Evolutionary conservation across 768 basidiomycete genomes (phyloP).

Genomic region (Collybiopsis luxurians): DNA sequence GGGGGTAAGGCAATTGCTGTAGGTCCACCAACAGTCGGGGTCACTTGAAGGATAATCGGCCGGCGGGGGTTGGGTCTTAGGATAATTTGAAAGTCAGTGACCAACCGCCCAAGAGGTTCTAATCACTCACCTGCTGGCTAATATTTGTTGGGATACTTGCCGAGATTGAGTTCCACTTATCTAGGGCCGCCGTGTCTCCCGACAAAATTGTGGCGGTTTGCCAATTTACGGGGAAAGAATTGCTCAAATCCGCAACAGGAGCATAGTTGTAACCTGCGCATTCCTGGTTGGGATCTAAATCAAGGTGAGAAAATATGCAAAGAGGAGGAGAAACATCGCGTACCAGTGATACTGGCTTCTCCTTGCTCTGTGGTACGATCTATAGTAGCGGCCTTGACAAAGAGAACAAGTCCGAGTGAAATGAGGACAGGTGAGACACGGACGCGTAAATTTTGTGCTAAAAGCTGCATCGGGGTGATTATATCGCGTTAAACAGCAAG

Average conservation of each 20-base stretch:
- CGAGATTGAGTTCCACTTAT: constrained; percentile 42
- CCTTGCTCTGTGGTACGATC: constrained; percentile 31
- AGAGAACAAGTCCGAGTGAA: no score
- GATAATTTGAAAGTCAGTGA: background rate
- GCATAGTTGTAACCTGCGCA: constrained; percentile 43
- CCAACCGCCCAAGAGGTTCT: no score
- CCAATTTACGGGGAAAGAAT: constrained; percentile 45
- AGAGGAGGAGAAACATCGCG: constrained; percentile 10
- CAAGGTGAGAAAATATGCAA: background rate
- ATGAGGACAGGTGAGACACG: no score
- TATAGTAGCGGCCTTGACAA: no score
- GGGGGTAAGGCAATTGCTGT: constrained; percentile 40
- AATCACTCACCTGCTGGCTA: constrained; percentile 32
- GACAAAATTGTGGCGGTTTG: constrained; percentile 39
- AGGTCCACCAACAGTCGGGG: constrained; percentile 47
- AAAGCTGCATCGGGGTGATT: no score
- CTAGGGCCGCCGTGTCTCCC: constrained; percentile 37
- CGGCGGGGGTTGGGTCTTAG: constrained; percentile 9
- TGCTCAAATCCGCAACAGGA: constrained; percentile 26
- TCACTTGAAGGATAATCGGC: constrained; percentile 33
- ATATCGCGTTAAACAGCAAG: no score
- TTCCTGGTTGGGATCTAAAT: constrained; percentile 31
- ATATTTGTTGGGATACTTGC: constrained; percentile 44
- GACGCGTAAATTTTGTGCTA: no score
- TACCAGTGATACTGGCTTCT: constrained; percentile 37